Conservation (phyloP, 768 basidiomycete species). For the Fomitopsis serialis region DNA sequence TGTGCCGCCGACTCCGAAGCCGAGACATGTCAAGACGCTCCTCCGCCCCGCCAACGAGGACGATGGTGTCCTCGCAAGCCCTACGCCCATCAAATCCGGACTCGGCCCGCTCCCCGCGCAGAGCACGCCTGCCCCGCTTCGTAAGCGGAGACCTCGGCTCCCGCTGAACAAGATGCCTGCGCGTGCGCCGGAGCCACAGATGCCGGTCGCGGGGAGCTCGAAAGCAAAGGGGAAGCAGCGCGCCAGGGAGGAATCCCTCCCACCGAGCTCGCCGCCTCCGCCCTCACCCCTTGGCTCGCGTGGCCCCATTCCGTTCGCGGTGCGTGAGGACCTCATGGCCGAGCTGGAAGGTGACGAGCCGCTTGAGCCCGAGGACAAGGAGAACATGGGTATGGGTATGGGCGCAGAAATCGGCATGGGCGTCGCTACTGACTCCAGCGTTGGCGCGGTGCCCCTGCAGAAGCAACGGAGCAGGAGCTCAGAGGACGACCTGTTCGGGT, state of each 20-base stretch:
- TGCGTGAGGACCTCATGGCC: neutral
- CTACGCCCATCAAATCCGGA: neutral
- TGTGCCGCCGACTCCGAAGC: neutral
- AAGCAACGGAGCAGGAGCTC: neutral
- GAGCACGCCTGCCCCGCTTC: slow-evolving; percentile 10
- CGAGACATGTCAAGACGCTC: neutral
- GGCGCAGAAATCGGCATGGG: too few species aligned
- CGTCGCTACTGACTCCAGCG: too few species aligned
- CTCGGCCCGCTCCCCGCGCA: slow-evolving; percentile 3
- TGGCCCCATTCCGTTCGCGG: neutral
- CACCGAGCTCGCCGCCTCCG: slow-evolving; percentile 23
- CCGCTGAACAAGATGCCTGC: neutral
- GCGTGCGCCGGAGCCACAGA: slow-evolving; percentile 5
- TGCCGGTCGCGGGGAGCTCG: slow-evolving; percentile 3
- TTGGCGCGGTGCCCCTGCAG: neutral
- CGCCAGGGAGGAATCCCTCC: slow-evolving; percentile 16
- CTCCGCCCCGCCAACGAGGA: neutral
- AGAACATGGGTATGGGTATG: neutral
- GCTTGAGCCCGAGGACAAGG: slow-evolving; percentile 5
- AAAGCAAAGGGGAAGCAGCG: slow-evolving; percentile 2
- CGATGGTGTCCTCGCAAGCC: slow-evolving; percentile 1
- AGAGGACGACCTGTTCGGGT: slow-evolving; percentile 22
- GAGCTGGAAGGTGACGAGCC: slow-evolving; percentile 2
- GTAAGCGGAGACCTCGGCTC: neutral
- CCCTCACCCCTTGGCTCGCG: slow-evolving; percentile 6